phyloP scores from a whole-genome alignment of 2,329 filamentous ascomycete genomes.

The Zasmidium angulare region DNA sequence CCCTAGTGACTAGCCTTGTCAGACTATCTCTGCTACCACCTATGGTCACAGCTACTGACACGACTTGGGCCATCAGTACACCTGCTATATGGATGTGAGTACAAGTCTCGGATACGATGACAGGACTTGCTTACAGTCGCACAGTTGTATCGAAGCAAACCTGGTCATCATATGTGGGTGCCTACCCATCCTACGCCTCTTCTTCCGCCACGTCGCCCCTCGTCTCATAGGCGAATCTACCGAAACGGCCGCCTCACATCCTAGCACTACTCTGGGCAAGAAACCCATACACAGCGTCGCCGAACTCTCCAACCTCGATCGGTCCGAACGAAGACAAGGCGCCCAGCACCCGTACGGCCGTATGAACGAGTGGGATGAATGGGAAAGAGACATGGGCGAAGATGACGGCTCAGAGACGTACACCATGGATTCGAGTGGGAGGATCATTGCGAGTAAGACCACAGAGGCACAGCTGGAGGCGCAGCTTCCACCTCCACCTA shows the following conservation, averaged over 20 bases:
- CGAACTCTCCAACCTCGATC: constrained; percentile 17
- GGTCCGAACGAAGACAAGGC: constrained; percentile 2
- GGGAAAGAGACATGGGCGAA: constrained; percentile 8
- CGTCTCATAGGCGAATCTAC: constrained; percentile 15
- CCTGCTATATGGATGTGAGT: constrained; percentile 16
- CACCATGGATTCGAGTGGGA: constrained; percentile 10
- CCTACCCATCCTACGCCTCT: constrained; percentile 17
- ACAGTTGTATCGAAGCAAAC: constrained; percentile 18
- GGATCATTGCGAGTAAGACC: constrained; percentile 6
- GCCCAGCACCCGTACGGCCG: constrained; percentile 7
- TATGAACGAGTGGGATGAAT: constrained; percentile 12
- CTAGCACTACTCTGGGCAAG: constrained; percentile 2
- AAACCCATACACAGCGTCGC: constrained; percentile 7
- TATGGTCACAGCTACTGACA: constrained; percentile 10
- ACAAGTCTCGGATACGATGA: not conserved
- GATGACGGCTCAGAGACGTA: constrained; percentile 15
- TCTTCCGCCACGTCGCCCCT: constrained; percentile 20
- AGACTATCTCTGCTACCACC: constrained; percentile 16
- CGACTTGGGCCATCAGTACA: constrained; percentile 13
- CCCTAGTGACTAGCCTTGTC: constrained; percentile 16
- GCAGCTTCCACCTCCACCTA: not conserved
- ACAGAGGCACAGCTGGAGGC: not conserved
- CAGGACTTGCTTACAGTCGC: not conserved
- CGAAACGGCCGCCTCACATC: constrained; percentile 1
- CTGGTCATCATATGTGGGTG: constrained; percentile 21